Evolutionary conservation across 2,329 filamentous ascomycete species (phyloP).

Genomic region (Exophiala spinifera): DNA sequence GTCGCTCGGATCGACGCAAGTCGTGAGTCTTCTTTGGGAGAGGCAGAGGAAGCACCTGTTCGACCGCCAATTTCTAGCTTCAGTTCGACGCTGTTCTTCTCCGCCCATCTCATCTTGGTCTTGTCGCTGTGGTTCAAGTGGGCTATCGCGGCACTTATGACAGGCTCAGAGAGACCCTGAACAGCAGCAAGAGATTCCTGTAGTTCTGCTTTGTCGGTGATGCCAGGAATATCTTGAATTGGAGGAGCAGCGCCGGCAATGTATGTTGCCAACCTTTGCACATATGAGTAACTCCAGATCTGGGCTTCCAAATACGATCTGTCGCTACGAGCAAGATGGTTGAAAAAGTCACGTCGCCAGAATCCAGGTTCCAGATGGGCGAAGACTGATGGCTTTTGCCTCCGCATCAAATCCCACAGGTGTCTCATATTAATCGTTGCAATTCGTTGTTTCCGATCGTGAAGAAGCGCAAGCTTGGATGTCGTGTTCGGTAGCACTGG

Average conservation of each 20-base stretch:
- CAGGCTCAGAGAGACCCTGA: slow-evolving; percentile 10
- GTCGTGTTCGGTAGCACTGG: slow-evolving; percentile 44
- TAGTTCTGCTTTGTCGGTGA: slow-evolving; percentile 41
- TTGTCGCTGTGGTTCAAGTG: slow-evolving; percentile 43
- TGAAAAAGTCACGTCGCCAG: slow-evolving; percentile 31
- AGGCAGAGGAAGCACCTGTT: too few relatives aligned
- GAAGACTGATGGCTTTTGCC: slow-evolving; percentile 30
- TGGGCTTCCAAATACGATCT: slow-evolving; percentile 36
- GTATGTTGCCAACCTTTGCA: slow-evolving; percentile 58
- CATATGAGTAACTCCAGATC: slow-evolving; percentile 58
- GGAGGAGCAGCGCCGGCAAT: slow-evolving; percentile 39
- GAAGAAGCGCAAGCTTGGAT: slow-evolving; percentile 18
- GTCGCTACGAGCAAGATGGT: slow-evolving; percentile 30
- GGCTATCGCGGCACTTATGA: slow-evolving; percentile 39
- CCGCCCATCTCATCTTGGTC: slow-evolving; percentile 44
- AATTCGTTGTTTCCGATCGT: slow-evolving; percentile 48
- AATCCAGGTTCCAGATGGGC: slow-evolving; percentile 24
- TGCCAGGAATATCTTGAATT: slow-evolving; percentile 45
- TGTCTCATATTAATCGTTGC: slow-evolving; percentile 63
- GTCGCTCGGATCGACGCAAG: slow-evolving; percentile 53
- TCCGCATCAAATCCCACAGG: slow-evolving; percentile 59
- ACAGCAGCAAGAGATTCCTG: slow-evolving; percentile 22
- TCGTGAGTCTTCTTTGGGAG: slow-evolving; percentile 34
- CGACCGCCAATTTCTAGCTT: slow-evolving; percentile 10
- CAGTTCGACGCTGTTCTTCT: slow-evolving; percentile 15